Evolutionary conservation across 2,329 filamentous ascomycete genomes (phyloP).

Genomic region (Claviceps arundinis): DNA sequence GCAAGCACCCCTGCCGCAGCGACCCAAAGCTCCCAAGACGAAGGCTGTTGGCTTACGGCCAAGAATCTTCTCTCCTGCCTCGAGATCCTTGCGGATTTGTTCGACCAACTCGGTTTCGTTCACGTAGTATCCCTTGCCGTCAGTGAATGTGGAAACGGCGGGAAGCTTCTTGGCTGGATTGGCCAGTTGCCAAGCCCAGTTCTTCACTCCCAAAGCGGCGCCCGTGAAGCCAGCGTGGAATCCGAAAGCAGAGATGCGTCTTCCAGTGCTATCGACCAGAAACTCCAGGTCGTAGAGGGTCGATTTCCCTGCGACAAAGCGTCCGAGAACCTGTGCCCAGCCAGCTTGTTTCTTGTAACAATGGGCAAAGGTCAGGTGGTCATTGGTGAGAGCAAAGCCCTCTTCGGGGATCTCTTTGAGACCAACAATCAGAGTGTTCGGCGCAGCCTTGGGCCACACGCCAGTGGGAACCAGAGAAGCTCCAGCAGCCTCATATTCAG

Average conservation of each 20-base stretch:
- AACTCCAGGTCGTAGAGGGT: constrained; percentile 76
- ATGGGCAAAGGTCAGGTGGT: constrained; percentile 21
- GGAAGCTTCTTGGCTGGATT: constrained; percentile 7
- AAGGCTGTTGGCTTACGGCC: constrained; percentile 56
- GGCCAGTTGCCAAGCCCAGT: constrained; percentile 46
- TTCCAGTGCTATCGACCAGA: constrained; percentile 56
- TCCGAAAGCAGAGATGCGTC: constrained; percentile 59
- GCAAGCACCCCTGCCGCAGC: constrained; percentile 75
- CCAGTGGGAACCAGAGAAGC: constrained; percentile 52
- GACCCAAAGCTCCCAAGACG: constrained; percentile 72
- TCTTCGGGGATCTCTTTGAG: constrained; percentile 72
- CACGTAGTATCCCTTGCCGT: constrained; percentile 1
- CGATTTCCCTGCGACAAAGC: constrained; percentile 54
- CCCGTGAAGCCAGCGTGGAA: constrained; percentile 67
- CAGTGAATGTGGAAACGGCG: constrained; percentile 1
- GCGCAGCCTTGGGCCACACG: constrained; percentile 53
- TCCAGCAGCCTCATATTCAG: constrained; percentile 48
- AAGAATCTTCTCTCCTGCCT: constrained; percentile 60
- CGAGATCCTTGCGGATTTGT: constrained; percentile 38
- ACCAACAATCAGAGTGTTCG: constrained; percentile 58
- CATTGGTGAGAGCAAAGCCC: constrained; percentile 32
- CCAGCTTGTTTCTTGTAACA: constrained; percentile 66
- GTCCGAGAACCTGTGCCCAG: constrained; percentile 67
- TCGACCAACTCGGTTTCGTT: constrained; percentile 4
- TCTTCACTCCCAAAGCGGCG: constrained; percentile 60